These are phyloP conservation scores for Venturia nashicola DNA, from an alignment of 2,329 filamentous ascomycete species.

Conservation along the genomic window DNA sequence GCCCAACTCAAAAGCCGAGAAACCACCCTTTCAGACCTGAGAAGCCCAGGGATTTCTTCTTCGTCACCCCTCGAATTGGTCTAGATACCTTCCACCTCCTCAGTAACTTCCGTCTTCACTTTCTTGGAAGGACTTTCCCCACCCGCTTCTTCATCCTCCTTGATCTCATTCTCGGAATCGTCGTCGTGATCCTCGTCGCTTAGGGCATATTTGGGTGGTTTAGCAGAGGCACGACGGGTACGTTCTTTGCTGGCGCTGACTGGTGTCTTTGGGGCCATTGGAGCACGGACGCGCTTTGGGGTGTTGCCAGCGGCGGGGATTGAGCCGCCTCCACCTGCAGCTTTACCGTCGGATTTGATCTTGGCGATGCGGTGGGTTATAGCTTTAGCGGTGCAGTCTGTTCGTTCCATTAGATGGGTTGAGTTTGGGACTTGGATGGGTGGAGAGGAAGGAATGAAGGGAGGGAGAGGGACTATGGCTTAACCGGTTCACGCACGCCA, in stretches of 20 bases:
- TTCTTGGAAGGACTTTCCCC: not conserved
- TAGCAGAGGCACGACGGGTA: not conserved
- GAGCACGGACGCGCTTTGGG: not conserved
- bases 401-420: not conserved
- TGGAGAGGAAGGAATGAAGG: not conserved
- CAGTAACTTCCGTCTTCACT: not conserved
- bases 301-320: not conserved
- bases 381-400: conserved; percentile 12
- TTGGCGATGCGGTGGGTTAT: conserved; percentile 11
- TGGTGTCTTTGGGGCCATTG: not conserved
- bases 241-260: not conserved
- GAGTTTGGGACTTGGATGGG: no score
- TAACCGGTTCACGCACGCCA: no score
- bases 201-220: not conserved
- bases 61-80: not conserved
- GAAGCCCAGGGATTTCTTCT: no score
- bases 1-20: not conserved
- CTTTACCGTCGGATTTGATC: conserved; percentile 8
- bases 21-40: not conserved
- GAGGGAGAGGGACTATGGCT: not conserved
- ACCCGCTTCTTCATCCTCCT: not conserved
- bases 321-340: not conserved
- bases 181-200: not conserved
- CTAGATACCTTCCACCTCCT: not conserved
- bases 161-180: not conserved